Percentiles rank a stretch among this genome's conserved stretches.
phyloP scores from a whole-genome alignment of 768 basidiomycete species.

The Dictyophora rubrovolvata region DNA sequence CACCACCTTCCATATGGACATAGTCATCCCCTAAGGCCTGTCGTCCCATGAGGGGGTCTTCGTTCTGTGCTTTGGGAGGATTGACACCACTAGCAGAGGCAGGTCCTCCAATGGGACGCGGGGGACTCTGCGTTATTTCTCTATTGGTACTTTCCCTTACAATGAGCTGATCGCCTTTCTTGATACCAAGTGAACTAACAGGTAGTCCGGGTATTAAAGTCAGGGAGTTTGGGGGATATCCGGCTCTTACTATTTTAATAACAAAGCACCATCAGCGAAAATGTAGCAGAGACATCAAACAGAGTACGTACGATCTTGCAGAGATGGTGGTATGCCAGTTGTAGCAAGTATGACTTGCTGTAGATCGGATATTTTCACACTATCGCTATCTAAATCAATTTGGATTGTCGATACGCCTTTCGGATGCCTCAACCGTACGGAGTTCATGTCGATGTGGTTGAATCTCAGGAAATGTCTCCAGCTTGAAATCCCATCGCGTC shows the following conservation, averaged over 20 bases:
- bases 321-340: conserved; percentile 63
- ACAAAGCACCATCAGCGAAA: conserved; percentile 1
- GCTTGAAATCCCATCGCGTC: neutral
- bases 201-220: conserved; percentile 66
- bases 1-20: conserved; percentile 52
- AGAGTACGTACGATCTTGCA: conserved; percentile 60
- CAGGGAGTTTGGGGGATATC: conserved; percentile 75
- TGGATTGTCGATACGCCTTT: conserved; percentile 74
- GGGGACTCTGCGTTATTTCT: conserved; percentile 15
- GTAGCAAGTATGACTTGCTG: conserved; percentile 57
- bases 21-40: conserved; percentile 35
- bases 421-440: conserved; percentile 74
- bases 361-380: conserved; percentile 62
- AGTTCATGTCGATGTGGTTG: conserved; percentile 38
- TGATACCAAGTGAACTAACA: conserved; percentile 65
- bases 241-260: conserved; percentile 50
- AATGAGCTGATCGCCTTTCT: conserved; percentile 77
- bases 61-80: conserved; percentile 1
- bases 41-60: neutral
- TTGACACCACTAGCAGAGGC: conserved; percentile 12
- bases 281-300: neutral
- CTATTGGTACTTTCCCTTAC: conserved; percentile 37
- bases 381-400: conserved; percentile 41
- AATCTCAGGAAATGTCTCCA: neutral
- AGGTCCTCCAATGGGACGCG: conserved; percentile 14